Base-by-base conservation (phyloP, 1,284 basidiomycete species). In the Cryptococcus maquisensis region DNA sequence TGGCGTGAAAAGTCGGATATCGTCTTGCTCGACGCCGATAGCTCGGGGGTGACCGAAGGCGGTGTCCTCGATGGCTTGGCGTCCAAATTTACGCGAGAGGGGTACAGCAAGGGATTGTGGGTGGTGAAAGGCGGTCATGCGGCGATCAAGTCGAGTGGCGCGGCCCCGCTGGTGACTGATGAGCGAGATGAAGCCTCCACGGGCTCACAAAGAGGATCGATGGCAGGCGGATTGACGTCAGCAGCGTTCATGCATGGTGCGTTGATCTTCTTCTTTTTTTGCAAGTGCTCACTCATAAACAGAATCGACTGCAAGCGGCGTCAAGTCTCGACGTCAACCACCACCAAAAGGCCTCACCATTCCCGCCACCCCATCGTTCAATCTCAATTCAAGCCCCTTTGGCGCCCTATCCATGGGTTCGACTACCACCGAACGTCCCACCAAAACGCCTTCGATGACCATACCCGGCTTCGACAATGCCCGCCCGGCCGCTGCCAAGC, bases 61-160 rank as follows among this genome's bases (percentile, higher is more conserved):
- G 84, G 83, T 55, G 86, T 89, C 60, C 80, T 94, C 36, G 77
- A 83, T 16, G 88, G 88, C 5, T 79, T 96, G n/a, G 80, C 95
- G 38, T 81, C 82, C 66, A 96, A 96, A 74, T 93, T 95, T 71
- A 82, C 82, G 41, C 79, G 81, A 47, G 86, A 86, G 56, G 85
- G 84, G 15, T 91, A 81, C 72, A 50, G 71, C 0, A 83, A 84
- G 10, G 80, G 85, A 46, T 78, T 96, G 4, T 81, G 78, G 36
- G 94, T 88, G 83, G 74, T 95, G 49, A 80, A 81, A 55, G 92
- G 91, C 36, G 92, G 92, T 2, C 89, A 90, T 66, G 81, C 85
- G 52, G 82, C 68, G 1, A 24, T 66, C 6, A 44, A 56, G 16
- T 39, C 45, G 2, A 38, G 54, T 2, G 53, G 57, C 4, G 45